These are phyloP conservation scores for Spiromastix sp. DNA, from an alignment of 2,329 filamentous ascomycete species.

Conservation along the genomic window DNA sequence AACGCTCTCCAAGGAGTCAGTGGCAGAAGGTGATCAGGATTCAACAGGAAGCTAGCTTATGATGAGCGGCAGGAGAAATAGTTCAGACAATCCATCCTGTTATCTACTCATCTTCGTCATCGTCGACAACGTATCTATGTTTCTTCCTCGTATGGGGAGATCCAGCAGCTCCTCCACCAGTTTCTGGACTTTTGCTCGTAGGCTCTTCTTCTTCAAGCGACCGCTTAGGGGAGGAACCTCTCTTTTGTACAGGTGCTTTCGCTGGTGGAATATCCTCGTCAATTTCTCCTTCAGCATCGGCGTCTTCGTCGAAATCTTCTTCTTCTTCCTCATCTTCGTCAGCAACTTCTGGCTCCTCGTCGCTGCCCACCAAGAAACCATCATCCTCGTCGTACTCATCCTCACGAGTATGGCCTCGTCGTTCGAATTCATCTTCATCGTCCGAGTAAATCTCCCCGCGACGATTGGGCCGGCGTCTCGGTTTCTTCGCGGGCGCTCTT, in stretches of 20 bases:
- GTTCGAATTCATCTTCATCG: conserved; percentile 38
- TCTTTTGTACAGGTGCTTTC: conserved; percentile 16
- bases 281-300: conserved; percentile 34
- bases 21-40: too few species aligned
- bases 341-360: conserved; percentile 38
- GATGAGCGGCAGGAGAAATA: too few species aligned
- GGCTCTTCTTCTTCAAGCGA: conserved; percentile 11
- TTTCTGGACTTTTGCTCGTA: conserved; percentile 10
- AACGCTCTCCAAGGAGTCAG: too few species aligned
- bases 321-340: conserved; percentile 33
- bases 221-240: conserved; percentile 10
- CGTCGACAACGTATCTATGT: conserved; percentile 38
- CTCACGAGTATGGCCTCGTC: conserved; percentile 47
- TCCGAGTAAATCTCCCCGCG: conserved; percentile 40
- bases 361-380: conserved; percentile 55
- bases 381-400: conserved; percentile 78
- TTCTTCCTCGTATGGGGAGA: conserved; percentile 34
- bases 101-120: conserved; percentile 36
- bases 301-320: conserved; percentile 32
- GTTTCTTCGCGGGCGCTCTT: conserved; percentile 24
- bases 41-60: too few species aligned
- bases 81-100: too few species aligned
- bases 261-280: conserved; percentile 23
- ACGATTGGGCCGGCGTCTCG: conserved; percentile 29
- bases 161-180: conserved; percentile 16